Conservation (phyloP, 2,329 filamentous ascomycete species). For the Chrysoporthe cubensis region DNA sequence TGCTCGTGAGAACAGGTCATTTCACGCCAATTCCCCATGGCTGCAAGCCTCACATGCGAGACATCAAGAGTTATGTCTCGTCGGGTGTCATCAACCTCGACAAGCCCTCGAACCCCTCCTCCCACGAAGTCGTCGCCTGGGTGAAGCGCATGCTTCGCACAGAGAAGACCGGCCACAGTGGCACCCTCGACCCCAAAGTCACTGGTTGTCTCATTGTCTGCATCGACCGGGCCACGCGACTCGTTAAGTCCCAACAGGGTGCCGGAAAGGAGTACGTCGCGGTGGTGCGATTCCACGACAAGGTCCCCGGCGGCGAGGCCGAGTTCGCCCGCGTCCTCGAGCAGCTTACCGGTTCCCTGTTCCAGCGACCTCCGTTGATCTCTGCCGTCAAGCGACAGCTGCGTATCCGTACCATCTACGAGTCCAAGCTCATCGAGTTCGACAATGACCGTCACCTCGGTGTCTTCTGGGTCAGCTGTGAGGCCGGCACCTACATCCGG, state of each 20-base stretch:
- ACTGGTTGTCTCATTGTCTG: slow-evolving; percentile 94
- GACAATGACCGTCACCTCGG: slow-evolving; percentile 97
- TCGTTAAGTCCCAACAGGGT: slow-evolving; percentile 98
- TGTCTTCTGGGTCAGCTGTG: slow-evolving; percentile 99
- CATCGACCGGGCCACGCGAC: slow-evolving; percentile 93
- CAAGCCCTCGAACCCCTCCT: slow-evolving; percentile 96
- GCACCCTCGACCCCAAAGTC: slow-evolving; percentile 97
- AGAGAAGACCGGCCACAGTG: slow-evolving; percentile 97
- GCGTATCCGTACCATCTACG: slow-evolving; percentile 96
- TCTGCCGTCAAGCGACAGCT: slow-evolving; percentile 98
- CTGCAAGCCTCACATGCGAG: slow-evolving; percentile 87
- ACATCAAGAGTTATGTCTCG: slow-evolving; percentile 95
- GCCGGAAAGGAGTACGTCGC: slow-evolving; percentile 99
- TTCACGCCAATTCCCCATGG: slow-evolving; percentile 96
- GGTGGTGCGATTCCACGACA: slow-evolving; percentile 93
- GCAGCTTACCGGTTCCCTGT: slow-evolving; percentile 93
- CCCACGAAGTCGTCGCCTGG: slow-evolving; percentile 99
- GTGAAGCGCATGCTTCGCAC: slow-evolving; percentile 94
- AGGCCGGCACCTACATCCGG: slow-evolving; percentile 98
- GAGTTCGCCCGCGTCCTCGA: slow-evolving; percentile 94
- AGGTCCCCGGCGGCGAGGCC: slow-evolving; percentile 87
- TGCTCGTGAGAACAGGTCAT: slow-evolving; percentile 91
- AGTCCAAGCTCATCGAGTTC: slow-evolving; percentile 96
- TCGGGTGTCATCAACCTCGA: slow-evolving; percentile 94
- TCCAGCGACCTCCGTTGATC: slow-evolving; percentile 95